Base-by-base conservation (phyloP, 257 asterid genomes). In the Penstemon barbatus region DNA sequence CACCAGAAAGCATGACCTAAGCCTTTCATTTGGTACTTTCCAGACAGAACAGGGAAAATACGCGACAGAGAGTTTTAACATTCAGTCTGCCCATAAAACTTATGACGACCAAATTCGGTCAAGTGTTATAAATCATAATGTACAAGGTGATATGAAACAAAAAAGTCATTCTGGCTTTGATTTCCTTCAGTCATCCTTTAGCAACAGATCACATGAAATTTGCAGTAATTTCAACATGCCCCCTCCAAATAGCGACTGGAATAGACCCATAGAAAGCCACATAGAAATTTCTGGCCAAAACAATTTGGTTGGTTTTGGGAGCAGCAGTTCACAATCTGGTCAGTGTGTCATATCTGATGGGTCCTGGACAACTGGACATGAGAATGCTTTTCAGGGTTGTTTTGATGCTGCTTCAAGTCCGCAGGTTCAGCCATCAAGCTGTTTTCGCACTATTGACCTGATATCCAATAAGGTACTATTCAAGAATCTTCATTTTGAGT, bases 391-490 rank as follows among this genome's bases (percentile, higher is more conserved):
- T 76, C 89, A 78, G 39, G 78, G 75, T 50, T 72, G 77, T 82
- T 79, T 83, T 69, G 72, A 78, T 71, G 66, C 73, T 74, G 61
- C 76, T 72, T 69, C 82, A 65, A 64, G 65, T 60, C 76, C 81
- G 6, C 80, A 74, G 66, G 77, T 72, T 52, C 84, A 78, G 51
- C 60, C 91, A 44, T 69, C 95, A 63, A 82, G 75, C 51, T 80
- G 68, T 80, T 86, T 85, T 70, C 80, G 58, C 68, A 62, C 77
- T 70, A 83, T 77, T 8, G 85, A 79, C 74, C 79, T 83, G 44
- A 69, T 82, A 68, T 78, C 89, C 45, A 79, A 82, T 73, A 83
- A 86, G 96, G 97, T 91, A 81, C 57, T 57, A 58, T 8, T 19
- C 13, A 7, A 13, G 55, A 78, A 52, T 69, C 59, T 68, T 71